Evolutionary conservation across 176 grass and related monocot species (phyloP), one percentile per base, ranked within the genome.

Genomic region (Echinochloa phyllopogon): DNA sequence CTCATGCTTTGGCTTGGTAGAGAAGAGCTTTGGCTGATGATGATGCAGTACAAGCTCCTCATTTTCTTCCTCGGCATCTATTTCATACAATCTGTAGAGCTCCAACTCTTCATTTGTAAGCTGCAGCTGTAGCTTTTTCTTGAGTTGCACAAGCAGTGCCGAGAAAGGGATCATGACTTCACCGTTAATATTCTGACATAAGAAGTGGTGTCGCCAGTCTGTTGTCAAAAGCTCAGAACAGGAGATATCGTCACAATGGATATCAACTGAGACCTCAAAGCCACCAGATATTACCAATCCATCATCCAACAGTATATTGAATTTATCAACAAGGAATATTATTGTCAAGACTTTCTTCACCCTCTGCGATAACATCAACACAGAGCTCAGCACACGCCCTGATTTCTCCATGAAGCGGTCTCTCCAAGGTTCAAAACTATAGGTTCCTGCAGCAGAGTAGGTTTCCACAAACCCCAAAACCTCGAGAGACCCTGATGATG

Each of bases 241-340:
- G 11, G 51, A 41, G 5, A 24, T 14, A 40, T 76, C 20, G 6
- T 76, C 52, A 42, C 74, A 76, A 58, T 58, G 74, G 11, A 76
- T 8, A 5, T 76, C 52, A 10, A 59, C 36, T 0, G 74, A 39
- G 37, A 8, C 11, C 2, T 18, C 4, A 13, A 6, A 75, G 29
- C 1, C 0, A 75, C 33, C 4, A 39, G 72, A 39, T 10, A 75
- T 0, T 6, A 75, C 18, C 72, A 39, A 12, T 6, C 72, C 49
- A 39, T 75, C 72, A 75, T 75, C 72, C 0, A 75, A 33, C 50
- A 75, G 9, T n/a, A 56, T 56, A 51, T 56, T 6, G 56, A 75
- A 17, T 33, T 75, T 75, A 39, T 56, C 50, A 56, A 38, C 29
- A 39, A 39, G 17, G 17, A 33, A 3, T 29, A 37, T 27, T 1